Percentiles rank a stretch among this genome's conserved stretches.
phyloP scores from a whole-genome alignment of 306 rosid genomes.

The Castanopsis chinensis region DNA sequence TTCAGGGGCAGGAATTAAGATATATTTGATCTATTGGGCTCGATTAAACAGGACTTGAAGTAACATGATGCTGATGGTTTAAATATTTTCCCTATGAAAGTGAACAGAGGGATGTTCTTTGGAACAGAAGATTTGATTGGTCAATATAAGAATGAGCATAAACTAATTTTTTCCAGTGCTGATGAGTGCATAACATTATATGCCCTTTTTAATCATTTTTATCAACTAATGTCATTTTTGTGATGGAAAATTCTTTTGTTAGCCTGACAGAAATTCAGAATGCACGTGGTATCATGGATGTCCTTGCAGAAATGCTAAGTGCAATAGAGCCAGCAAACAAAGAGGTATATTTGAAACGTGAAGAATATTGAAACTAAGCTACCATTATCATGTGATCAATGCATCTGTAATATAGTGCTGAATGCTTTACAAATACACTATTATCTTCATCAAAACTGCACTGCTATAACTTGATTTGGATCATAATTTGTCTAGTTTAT shows the following conservation, averaged over 20 bases:
- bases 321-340: conserved; percentile 80
- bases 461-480: neutral
- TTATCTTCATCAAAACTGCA: neutral
- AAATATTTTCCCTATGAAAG: neutral
- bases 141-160: conserved; percentile 2
- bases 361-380: conserved; percentile 12
- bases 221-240: conserved; percentile 6
- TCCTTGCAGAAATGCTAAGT: conserved; percentile 88
- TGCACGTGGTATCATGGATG: conserved; percentile 96
- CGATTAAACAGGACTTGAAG: neutral
- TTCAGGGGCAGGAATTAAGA: neutral
- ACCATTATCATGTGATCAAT: neutral
- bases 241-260: conserved; percentile 28
- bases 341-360: conserved; percentile 52
- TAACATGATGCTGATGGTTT: neutral
- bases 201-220: neutral
- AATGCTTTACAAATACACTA: conserved; percentile 13
- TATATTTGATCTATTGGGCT: neutral
- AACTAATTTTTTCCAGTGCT: neutral
- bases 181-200: neutral
- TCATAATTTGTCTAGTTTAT: neutral
- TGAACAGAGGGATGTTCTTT: neutral
- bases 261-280: conserved; percentile 95
- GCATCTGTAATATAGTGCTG: neutral
- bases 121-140: neutral